Evolutionary conservation across 306 rosid species (phyloP).

Genomic region (Prunus kanzakura): DNA sequence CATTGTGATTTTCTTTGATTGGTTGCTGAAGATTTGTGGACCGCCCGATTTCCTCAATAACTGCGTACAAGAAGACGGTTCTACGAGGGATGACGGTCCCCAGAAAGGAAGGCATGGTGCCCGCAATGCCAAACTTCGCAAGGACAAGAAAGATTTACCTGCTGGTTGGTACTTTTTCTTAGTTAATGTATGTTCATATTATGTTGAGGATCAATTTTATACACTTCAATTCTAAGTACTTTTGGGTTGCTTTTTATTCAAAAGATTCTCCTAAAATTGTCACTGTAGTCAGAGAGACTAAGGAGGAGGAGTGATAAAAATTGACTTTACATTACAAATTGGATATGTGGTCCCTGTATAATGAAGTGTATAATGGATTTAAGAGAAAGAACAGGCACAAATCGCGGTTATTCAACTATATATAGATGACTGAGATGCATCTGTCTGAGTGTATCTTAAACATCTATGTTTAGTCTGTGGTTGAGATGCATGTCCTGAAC

Average conservation of each 20-base stretch:
- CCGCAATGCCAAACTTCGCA: constrained; percentile 46
- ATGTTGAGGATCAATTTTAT: not conserved
- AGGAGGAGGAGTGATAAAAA: not conserved
- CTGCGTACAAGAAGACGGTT: constrained; percentile 53
- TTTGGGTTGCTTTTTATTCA: not conserved
- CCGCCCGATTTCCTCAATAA: constrained; percentile 87
- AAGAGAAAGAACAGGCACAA: not conserved
- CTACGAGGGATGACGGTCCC: constrained; percentile 43
- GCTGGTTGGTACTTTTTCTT: constrained; percentile 35
- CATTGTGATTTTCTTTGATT: not conserved
- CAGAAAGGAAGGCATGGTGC: constrained; percentile 44
- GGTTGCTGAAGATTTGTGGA: constrained; percentile 61
- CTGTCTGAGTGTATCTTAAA: not conserved
- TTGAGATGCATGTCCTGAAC: not conserved
- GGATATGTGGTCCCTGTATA: not conserved
- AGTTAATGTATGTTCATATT: not conserved
- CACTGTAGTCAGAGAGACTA: not conserved
- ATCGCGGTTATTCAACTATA: too few relatives aligned
- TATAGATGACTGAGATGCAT: not conserved
- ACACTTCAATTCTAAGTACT: not conserved
- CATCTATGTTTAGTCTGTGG: not conserved
- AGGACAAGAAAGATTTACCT: constrained; percentile 73
- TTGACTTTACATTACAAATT: not conserved
- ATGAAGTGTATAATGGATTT: not conserved
- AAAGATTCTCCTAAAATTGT: not conserved